A percentile compares a stretch with the other conserved stretches of the same genome.
Conservation (phyloP, 441 rosid genomes). For the Pelargonium myrrhifolium region DNA sequence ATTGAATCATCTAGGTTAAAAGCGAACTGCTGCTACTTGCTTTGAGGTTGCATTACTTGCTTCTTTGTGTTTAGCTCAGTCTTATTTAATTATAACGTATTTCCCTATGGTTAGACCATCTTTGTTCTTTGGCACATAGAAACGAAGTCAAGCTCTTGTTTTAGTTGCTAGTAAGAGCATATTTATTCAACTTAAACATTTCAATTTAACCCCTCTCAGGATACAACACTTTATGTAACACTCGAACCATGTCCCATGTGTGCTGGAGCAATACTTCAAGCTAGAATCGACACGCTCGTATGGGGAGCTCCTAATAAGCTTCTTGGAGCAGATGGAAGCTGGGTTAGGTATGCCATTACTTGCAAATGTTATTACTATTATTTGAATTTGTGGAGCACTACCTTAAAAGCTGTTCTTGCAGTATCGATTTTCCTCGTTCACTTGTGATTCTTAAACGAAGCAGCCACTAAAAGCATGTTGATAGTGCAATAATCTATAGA, state of each 20-base stretch:
- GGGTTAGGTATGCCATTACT: slow-evolving; percentile 56
- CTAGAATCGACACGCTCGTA: slow-evolving; percentile 73
- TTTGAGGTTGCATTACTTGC: too few relatives aligned
- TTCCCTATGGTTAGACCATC: too few relatives aligned
- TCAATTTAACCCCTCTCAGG: slow-evolving; percentile 35
- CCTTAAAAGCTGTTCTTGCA: neutral
- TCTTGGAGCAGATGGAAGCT: slow-evolving; percentile 98
- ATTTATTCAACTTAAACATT: neutral
- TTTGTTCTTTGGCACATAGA: too few relatives aligned
- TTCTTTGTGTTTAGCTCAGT: too few relatives aligned
- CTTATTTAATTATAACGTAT: too few relatives aligned
- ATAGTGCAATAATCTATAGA: neutral
- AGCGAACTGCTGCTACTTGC: too few relatives aligned
- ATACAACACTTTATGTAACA: slow-evolving; percentile 79
- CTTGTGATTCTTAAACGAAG: neutral
- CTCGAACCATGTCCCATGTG: slow-evolving; percentile 98
- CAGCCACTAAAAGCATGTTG: neutral
- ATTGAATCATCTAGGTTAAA: neutral
- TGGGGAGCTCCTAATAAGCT: slow-evolving; percentile 99
- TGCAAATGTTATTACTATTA: neutral
- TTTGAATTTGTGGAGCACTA: neutral
- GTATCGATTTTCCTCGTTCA: neutral
- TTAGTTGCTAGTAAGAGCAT: neutral
- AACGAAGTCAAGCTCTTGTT: too few relatives aligned
- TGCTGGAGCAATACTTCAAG: slow-evolving; percentile 99